Base-by-base conservation (phyloP, 139 green algal genomes). In the Micractinium conductrix region DNA sequence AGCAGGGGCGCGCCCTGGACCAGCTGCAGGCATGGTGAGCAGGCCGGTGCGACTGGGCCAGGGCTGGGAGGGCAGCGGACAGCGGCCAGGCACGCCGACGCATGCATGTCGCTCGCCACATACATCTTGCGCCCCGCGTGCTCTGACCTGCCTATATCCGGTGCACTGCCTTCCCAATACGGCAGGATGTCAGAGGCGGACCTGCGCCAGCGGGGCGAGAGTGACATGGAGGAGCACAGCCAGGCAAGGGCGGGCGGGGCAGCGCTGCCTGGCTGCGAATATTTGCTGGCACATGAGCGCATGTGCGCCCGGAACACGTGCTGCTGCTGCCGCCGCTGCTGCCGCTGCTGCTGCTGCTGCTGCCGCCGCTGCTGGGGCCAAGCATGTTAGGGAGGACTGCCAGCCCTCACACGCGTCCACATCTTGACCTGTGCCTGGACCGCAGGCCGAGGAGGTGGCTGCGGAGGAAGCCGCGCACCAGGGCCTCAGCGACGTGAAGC, bases 11-110 rank as follows among this genome's bases (percentile, higher is more conserved):
- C 53, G 30, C 26, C 4, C 10, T 73, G 53, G 76, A 71, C 38
- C 53, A 82, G 55, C 38, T 82, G 76, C 76, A 82, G 76, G 28
- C 24, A 1, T 82, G 76, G 76, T 82, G 76, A 82, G 53, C n/a
- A n/a, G n/a, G n/a, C n/a, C n/a, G n/a, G n/a, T n/a, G n/a, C n/a
- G n/a, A n/a, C n/a, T n/a, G n/a, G n/a, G n/a, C n/a, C n/a, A n/a
- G n/a, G n/a, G 42, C 37, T 35, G 26, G 60, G 24, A 5, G 21
- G 26, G 17, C 17, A 33, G 55, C 17, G 17, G 17, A 8, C 55
- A 21, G 8, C 16, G 16, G 17, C 55, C 16, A 65, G 28, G 5
- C 16, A 65, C 5, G 17, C 55, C 55, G 4, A 8, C n/a, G 26
- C 60, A 68, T 8, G 19, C 60, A 26, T 33, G 24, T 53, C 19